Evolutionary conservation across 768 basidiomycete genomes (phyloP).

Genomic region (Sarcodon sp.): DNA sequence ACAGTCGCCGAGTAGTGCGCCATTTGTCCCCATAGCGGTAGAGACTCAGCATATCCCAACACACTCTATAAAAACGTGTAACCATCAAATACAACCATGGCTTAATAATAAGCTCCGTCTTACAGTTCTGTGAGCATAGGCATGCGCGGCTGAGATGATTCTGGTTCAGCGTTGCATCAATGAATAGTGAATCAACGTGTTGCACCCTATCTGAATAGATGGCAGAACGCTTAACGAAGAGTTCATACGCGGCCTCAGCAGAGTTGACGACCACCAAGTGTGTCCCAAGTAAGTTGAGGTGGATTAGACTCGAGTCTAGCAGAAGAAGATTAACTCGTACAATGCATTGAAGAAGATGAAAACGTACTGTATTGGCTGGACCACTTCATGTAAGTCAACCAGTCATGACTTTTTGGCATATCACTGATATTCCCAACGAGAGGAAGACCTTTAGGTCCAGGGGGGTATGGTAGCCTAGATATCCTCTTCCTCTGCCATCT

Average conservation of each 20-base stretch:
- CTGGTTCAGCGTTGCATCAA: neutral
- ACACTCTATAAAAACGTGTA: no score
- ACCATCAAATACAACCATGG: no score
- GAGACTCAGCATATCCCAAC: neutral
- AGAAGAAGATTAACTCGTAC: neutral
- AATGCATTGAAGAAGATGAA: neutral
- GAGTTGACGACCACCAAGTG: constrained; percentile 24
- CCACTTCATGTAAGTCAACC: constrained; percentile 9
- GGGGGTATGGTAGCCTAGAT: constrained; percentile 2
- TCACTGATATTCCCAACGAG: constrained; percentile 13
- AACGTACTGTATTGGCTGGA: constrained; percentile 6
- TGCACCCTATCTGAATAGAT: constrained; percentile 23
- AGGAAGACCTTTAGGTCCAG: constrained; percentile 13
- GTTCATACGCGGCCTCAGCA: constrained; percentile 20
- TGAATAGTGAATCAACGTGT: neutral
- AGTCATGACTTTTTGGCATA: constrained; percentile 10
- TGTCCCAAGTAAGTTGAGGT: constrained; percentile 9
- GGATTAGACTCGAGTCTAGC: neutral
- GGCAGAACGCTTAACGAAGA: constrained; percentile 26
- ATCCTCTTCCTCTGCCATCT: neutral
- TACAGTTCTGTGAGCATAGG: neutral
- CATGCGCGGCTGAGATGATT: neutral
- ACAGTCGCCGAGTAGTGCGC: constrained; percentile 2
- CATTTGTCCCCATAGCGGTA: constrained; percentile 3
- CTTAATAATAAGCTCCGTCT: neutral